Base-by-base conservation (phyloP, 305 asterid genomes). In the Euphrasia arctica region DNA sequence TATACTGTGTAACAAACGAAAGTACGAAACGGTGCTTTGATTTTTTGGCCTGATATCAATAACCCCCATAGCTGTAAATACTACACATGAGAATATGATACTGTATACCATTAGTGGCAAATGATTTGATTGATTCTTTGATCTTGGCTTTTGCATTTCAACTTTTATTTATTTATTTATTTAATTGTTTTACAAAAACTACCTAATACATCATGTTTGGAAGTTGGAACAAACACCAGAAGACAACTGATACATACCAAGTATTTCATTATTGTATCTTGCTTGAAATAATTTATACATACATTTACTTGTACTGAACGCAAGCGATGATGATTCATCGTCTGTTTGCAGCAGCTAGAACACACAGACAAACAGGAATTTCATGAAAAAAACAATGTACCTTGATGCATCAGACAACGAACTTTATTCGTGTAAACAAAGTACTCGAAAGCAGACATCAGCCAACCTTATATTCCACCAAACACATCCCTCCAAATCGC, bases 41-140 rank as follows among this genome's bases (percentile, higher is more conserved):
- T 83, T 55, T 91, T 87, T 75, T 91, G 95, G 95, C 88, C 90
- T 54, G 92, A 89, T 74, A 84, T 89, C 65, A 78, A 72, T 61
- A 73, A 83, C 75, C 79, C 82, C 75, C 49, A 65, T 72, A 45
- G 66, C 77, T 25, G 52, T 47, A 47, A 47, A 47, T 47, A 48
- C 52, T n/a, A 48, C 15, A 48, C 5, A 11, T 43, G 50, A 43
- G 10, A 9, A n/a, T 2, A 39, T 39, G 43, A 39, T 1, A 5
- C 2, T 4, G 6, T 34, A 34, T 34, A 39, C 9, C 43, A 39
- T 39, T 39, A 39, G 43, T 39, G 43, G 2, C 10, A 47, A 11
- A 47, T 47, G 15, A 11, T 25, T 25, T 25, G 27, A 25, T 25
- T 25, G 27, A 25, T 12, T 47, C 52, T n/a, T 48, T 48, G 52